These are phyloP conservation scores for Scheffersomyces segobiensis DNA, from an alignment of 1,139 yeast species.

Conservation along the genomic window DNA sequence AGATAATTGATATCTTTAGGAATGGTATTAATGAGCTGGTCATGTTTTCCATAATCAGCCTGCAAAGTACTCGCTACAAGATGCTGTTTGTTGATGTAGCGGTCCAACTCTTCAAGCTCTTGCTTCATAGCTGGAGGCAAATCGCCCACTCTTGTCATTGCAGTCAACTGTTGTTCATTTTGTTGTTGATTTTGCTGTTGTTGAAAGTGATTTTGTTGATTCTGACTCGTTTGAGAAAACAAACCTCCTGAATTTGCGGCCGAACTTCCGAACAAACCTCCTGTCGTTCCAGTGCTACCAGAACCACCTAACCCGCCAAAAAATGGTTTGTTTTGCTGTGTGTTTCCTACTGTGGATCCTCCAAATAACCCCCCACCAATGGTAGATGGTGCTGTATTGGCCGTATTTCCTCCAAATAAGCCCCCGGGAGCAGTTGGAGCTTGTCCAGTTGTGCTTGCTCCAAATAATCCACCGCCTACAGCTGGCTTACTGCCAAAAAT, in stretches of 20 bases:
- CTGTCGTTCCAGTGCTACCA: background rate
- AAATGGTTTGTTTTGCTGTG: background rate
- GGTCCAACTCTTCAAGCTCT: slow-evolving; percentile 77
- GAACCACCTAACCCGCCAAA: background rate
- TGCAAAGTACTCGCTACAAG: slow-evolving; percentile 78
- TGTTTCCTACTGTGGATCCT: background rate
- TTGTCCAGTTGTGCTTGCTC: slow-evolving; percentile 4
- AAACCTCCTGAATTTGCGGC: background rate
- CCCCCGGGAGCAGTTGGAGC: slow-evolving; percentile 9
- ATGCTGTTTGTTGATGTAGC: slow-evolving; percentile 81
- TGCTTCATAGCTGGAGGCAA: slow-evolving; percentile 74
- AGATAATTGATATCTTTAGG: slow-evolving; percentile 83
- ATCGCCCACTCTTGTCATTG: slow-evolving; percentile 86
- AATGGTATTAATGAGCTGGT: slow-evolving; percentile 70
- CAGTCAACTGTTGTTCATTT: slow-evolving; percentile 57
- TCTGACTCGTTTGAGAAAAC: slow-evolving; percentile 5
- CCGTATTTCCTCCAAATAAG: slow-evolving; percentile 9
- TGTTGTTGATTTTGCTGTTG: slow-evolving; percentile 31
- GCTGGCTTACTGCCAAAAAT: slow-evolving; percentile 27
- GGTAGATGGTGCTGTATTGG: background rate
- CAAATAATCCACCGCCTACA: slow-evolving; percentile 12
- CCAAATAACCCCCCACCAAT: background rate
- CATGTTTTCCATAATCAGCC: slow-evolving; percentile 63
- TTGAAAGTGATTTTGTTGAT: slow-evolving; percentile 14
- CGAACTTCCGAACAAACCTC: slow-evolving; percentile 3